phyloP scores from a whole-genome alignment of 176 grass and related monocot species.

The Ensete ventricosum region DNA sequence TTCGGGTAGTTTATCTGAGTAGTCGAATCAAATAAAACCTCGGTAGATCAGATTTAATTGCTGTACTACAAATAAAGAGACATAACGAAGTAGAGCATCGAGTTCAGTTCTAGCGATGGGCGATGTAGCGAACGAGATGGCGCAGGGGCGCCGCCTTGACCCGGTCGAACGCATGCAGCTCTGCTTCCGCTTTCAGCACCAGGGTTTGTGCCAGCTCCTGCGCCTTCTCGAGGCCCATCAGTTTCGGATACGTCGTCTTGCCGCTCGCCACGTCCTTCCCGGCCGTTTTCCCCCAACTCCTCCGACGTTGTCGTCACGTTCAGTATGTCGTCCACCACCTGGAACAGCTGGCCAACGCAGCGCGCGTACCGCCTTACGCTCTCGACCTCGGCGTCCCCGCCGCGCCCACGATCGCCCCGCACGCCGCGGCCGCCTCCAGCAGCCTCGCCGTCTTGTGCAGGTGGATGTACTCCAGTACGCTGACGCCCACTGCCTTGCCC shows the following conservation, averaged over 20 bases:
- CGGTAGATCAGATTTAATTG: no score
- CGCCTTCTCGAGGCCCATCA: conserved; percentile 29
- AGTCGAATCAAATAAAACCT: no score
- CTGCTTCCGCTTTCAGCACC: conserved; percentile 17
- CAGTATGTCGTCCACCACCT: conserved; percentile 49
- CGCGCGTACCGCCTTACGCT: conserved; percentile 29
- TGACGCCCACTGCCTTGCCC: conserved; percentile 12
- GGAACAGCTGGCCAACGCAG: conserved; percentile 25
- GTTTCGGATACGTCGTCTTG: conserved; percentile 42
- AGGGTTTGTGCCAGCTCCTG: conserved; percentile 24
- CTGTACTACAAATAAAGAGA: no score
- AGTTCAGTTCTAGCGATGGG: conserved; percentile 20
- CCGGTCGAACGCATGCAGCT: conserved; percentile 30
- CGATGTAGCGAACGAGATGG: conserved; percentile 41
- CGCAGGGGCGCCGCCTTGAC: conserved; percentile 21
- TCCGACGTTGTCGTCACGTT: conserved; percentile 40
- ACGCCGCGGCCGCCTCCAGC: conserved; percentile 32
- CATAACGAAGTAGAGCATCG: no score
- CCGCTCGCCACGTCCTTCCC: conserved; percentile 37
- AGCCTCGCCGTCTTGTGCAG: conserved; percentile 41
- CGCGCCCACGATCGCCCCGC: conserved; percentile 28
- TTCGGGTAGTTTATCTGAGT: no score
- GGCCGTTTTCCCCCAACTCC: conserved; percentile 40
- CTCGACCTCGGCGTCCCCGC: conserved; percentile 4
- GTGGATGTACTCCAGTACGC: conserved; percentile 41